Evolutionary conservation across 2,329 filamentous ascomycete genomes (phyloP).

Genomic region (Dichotomopilus funicola): DNA sequence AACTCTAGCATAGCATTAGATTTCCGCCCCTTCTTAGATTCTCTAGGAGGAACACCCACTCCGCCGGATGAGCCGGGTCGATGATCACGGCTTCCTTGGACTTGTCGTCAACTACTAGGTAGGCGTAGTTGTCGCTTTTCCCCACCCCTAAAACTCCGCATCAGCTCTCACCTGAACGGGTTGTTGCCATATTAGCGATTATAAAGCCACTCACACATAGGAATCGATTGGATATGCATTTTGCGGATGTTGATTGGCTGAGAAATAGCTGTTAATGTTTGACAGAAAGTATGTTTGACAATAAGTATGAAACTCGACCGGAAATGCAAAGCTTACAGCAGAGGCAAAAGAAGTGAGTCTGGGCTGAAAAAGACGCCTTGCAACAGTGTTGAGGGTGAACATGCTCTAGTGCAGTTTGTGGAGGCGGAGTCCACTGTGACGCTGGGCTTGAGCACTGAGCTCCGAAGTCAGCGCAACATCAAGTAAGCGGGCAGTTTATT

Average conservation of each 20-base stretch:
- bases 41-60: conserved; percentile 45
- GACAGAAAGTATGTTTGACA: neutral
- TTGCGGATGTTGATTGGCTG: conserved; percentile 34
- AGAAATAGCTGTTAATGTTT: neutral
- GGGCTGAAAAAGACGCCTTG: conserved; percentile 27
- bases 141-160: conserved; percentile 58
- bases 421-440: conserved; percentile 10
- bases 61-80: conserved; percentile 71
- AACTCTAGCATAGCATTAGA: conserved; percentile 38
- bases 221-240: conserved; percentile 85
- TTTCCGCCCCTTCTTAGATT: neutral
- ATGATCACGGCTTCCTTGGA: conserved; percentile 72
- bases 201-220: conserved; percentile 63
- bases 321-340: conserved; percentile 1
- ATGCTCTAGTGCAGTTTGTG: conserved; percentile 25
- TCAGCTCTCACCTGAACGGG: neutral
- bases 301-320: neutral
- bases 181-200: no score
- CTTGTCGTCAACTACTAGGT: conserved; percentile 71
- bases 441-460: neutral
- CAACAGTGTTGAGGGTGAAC: conserved; percentile 40
- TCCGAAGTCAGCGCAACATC: neutral
- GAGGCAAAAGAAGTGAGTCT: neutral
- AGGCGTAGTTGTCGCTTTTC: conserved; percentile 76
- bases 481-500: neutral